Conservation (phyloP, 768 basidiomycete genomes). For the Strobilomyces echinocephalus region DNA sequence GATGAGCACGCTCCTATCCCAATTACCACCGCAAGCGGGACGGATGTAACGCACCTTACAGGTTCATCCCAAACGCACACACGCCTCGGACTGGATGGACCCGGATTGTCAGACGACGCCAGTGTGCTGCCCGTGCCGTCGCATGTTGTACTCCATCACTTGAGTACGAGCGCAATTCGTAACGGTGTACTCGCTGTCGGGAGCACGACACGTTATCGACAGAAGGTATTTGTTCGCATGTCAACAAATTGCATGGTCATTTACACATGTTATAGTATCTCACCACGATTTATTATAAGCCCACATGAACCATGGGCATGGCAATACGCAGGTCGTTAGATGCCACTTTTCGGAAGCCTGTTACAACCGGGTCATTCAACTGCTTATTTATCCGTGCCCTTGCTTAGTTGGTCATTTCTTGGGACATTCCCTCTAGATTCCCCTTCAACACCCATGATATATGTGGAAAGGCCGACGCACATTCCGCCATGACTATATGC, state of each 20-base stretch:
- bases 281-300: slow-evolving; percentile 81
- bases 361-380: slow-evolving; percentile 9
- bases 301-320: slow-evolving; percentile 37
- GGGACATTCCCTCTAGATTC: slow-evolving; percentile 25
- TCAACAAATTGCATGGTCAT: slow-evolving; percentile 3
- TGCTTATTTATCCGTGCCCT: slow-evolving; percentile 26
- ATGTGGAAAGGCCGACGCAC: slow-evolving; percentile 17
- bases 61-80: slow-evolving; percentile 20
- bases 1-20: slow-evolving; percentile 27
- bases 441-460: slow-evolving; percentile 19
- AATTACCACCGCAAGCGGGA: slow-evolving; percentile 37
- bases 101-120: slow-evolving; percentile 74
- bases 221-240: slow-evolving; percentile 57
- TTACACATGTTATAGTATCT: slow-evolving; percentile 54
- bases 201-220: slow-evolving; percentile 84
- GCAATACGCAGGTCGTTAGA: slow-evolving; percentile 26
- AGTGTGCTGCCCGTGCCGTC: slow-evolving; percentile 89
- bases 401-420: slow-evolving; percentile 24
- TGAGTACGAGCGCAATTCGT: slow-evolving; percentile 92
- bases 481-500: slow-evolving; percentile 16
- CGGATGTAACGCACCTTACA: slow-evolving; percentile 34
- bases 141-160: slow-evolving; percentile 90
- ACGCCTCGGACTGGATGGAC: slow-evolving; percentile 34
- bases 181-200: slow-evolving; percentile 92
- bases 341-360: slow-evolving; percentile 11